Conservation (phyloP, 73 alveolate species). For the Paramecium sexaurelia region DNA sequence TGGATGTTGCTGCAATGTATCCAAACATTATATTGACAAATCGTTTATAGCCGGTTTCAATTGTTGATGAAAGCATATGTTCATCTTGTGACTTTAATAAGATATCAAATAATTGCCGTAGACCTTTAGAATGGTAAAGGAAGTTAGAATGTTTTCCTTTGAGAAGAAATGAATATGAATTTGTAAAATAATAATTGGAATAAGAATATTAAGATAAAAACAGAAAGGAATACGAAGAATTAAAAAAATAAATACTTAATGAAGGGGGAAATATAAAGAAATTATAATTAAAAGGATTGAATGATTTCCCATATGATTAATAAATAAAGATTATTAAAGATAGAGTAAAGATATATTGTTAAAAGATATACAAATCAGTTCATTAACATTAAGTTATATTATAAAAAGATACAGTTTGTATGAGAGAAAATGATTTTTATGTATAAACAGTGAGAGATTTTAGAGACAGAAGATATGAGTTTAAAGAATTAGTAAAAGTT, state of each 20-base stretch:
- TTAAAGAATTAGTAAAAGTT: conserved; percentile 92
- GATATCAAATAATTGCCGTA: conserved; percentile 92
- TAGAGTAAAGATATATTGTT: conserved; percentile 92
- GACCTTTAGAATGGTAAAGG: conserved; percentile 97
- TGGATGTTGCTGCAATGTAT: conserved; percentile 99
- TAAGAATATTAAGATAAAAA: conserved; percentile 69
- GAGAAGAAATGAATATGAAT: conserved; percentile 92
- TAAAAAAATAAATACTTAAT: too few relatives aligned
- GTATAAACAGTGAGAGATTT: conserved; percentile 97
- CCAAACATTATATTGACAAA: conserved; percentile 99
- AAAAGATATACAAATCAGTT: conserved; percentile 84
- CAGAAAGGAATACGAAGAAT: not conserved
- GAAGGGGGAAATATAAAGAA: not conserved
- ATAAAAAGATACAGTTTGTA: conserved; percentile 97
- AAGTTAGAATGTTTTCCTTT: conserved; percentile 96
- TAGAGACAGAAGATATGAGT: conserved; percentile 99
- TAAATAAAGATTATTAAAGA: conserved; percentile 73
- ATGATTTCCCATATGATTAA: conserved; percentile 23
- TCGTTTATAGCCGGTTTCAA: conserved; percentile 99
- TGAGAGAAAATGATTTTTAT: conserved; percentile 99
- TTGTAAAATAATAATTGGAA: conserved; percentile 84
- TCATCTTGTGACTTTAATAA: conserved; percentile 93
- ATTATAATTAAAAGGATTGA: not conserved
- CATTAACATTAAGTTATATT: conserved; percentile 85
- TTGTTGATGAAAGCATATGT: conserved; percentile 93